Percentiles rank a stretch among this genome's conserved stretches.
These are phyloP conservation scores for Capsicum baccatum DNA, from an alignment of 257 asterid genomes.

Conservation along the genomic window DNA sequence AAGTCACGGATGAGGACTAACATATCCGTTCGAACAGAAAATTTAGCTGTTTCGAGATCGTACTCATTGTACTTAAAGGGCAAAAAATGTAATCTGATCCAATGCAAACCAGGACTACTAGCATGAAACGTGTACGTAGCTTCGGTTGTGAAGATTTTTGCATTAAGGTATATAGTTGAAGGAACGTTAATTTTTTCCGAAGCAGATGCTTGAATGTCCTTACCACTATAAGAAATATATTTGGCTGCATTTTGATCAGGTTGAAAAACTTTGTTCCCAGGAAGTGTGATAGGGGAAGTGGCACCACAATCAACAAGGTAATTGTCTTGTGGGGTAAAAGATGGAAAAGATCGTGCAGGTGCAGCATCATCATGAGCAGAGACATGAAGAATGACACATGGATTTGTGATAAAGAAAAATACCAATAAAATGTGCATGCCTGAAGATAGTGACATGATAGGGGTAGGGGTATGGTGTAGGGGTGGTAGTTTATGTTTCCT, in stretches of 20 bases:
- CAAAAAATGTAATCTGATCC: conserved; percentile 31
- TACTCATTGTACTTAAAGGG: conserved; percentile 18
- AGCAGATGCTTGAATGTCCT: conserved; percentile 27
- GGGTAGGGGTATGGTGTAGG: background rate
- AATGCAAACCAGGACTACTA: conserved; percentile 27
- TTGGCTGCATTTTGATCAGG: conserved; percentile 38
- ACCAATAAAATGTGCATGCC: conserved; percentile 3
- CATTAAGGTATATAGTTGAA: conserved; percentile 29
- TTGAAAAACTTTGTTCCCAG: conserved; percentile 38
- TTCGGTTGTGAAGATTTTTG: conserved; percentile 34
- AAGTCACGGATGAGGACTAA: conserved; percentile 48
- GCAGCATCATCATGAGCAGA: conserved; percentile 16
- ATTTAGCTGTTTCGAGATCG: conserved; percentile 32
- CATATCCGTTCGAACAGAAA: conserved; percentile 44
- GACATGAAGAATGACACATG: background rate
- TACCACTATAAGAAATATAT: conserved; percentile 33
- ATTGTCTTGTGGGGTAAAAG: conserved; percentile 45
- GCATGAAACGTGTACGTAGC: conserved; percentile 32
- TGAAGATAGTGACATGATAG: background rate
- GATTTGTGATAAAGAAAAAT: background rate
- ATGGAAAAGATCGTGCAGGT: conserved; percentile 23
- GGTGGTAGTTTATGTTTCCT: background rate
- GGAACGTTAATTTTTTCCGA: conserved; percentile 25
- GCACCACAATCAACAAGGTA: conserved; percentile 47
- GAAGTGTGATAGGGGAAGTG: conserved; percentile 29